A percentile compares a stretch with the other conserved stretches of the same genome.
Conservation (phyloP, 805 yeast species). For the Metschnikowia noctiluminum region DNA sequence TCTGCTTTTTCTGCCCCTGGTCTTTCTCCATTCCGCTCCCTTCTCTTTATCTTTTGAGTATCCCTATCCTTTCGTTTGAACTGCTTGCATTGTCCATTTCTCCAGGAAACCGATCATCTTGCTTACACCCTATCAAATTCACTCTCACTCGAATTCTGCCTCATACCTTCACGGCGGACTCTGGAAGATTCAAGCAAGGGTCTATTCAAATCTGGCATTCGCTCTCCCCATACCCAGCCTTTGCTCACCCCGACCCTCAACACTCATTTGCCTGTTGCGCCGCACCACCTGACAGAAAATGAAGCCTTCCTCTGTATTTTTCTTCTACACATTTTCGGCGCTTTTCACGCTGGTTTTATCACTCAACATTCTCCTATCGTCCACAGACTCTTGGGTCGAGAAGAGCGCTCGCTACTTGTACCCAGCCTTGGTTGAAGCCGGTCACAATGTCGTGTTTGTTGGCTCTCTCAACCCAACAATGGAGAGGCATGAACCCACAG, state of each 20-base stretch:
- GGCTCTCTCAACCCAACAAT: constrained; percentile 25
- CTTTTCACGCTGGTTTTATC: constrained; percentile 11
- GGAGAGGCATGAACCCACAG: neutral
- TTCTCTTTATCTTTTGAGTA: too few relatives aligned
- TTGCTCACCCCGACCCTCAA: neutral
- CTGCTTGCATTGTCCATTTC: too few relatives aligned
- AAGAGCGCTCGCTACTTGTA: constrained; percentile 30
- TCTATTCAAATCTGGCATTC: neutral
- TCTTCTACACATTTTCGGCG: neutral
- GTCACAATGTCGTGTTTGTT: constrained; percentile 31
- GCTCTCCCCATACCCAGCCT: neutral
- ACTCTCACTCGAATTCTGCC: too few relatives aligned
- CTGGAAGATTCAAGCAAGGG: too few relatives aligned
- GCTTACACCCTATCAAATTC: too few relatives aligned
- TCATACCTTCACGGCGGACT: too few relatives aligned
- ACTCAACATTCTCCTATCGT: constrained; percentile 29
- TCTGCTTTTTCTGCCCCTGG: too few relatives aligned
- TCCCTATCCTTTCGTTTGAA: too few relatives aligned
- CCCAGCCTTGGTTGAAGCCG: constrained; percentile 24
- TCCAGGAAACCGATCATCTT: too few relatives aligned
- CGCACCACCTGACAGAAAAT: neutral
- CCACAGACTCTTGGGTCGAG: constrained; percentile 38
- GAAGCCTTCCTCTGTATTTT: neutral
- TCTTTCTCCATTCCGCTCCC: too few relatives aligned
- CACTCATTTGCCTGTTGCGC: neutral